These are phyloP conservation scores for Ophryocystis elektroscirrha DNA, from an alignment of 169 alveolate genomes.

Conservation along the genomic window DNA sequence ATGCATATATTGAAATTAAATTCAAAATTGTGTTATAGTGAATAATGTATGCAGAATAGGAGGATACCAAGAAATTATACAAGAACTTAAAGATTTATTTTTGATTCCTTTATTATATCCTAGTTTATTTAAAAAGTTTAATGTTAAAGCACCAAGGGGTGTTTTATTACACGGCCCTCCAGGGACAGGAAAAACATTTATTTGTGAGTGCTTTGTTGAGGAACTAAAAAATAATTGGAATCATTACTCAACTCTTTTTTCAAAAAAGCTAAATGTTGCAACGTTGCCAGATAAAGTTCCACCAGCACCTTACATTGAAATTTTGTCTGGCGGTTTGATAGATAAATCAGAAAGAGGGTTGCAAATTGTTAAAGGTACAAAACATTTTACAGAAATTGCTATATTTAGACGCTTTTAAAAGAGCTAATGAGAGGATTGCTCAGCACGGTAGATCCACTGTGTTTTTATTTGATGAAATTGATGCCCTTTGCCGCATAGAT, in stretches of 20 bases:
- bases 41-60: too few species aligned
- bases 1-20: too few species aligned
- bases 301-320: too few species aligned
- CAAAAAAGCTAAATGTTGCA: neutral
- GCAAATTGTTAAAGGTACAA: neutral
- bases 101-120: too few species aligned
- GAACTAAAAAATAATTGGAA: neutral
- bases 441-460: neutral
- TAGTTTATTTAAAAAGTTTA: too few species aligned
- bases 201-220: neutral
- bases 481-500: slow-evolving; percentile 26
- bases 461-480: slow-evolving; percentile 24
- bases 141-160: too few species aligned
- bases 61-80: too few species aligned
- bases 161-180: neutral
- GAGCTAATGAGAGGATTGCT: too few species aligned
- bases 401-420: too few species aligned
- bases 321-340: too few species aligned
- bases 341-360: neutral
- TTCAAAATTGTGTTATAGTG: too few species aligned
- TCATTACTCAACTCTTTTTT: neutral
- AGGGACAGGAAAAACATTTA: neutral
- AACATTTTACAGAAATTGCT: neutral
- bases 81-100: too few species aligned
- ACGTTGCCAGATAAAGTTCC: neutral